Evolutionary conservation across 1,284 basidiomycete species (phyloP), one percentile per base, ranked within the genome.

Genomic region (Sphagnurus paluster): DNA sequence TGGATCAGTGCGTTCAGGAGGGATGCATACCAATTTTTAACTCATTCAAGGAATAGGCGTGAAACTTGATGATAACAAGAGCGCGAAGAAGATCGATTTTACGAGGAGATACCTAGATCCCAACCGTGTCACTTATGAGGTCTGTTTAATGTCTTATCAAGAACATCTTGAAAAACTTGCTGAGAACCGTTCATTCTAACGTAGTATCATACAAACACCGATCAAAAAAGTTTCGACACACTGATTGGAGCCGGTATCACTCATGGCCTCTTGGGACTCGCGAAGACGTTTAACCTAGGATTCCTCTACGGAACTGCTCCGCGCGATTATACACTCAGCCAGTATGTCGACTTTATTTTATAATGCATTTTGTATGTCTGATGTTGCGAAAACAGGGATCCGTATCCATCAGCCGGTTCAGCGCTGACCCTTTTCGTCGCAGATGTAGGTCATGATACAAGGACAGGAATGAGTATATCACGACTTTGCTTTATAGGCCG

Each of bases 81-180:
- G 68, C 45, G 70, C 54, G 16, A 66, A 71, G 51, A 76, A 79
- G 58, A 64, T 88, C 37, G 75, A 75, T 0, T 84, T 89, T 61
- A 77, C 74, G 30, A 72, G 87, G 29, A 75, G 87, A 20, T 90
- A 90, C 61, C 68, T 90, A 6, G 88, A 90, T 57, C 74, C 84
- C 19, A 90, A 90, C 57, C 78, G 79, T 29, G 76, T 85, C 20
- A 83, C 30, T 7, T 33, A 33, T 33, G 30, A 33, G 30, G 30
- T 33, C 14, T 6, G 30, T n/a, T 8, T 3, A 13, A 16, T 16
- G 14, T 3, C 3, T 33, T 14, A 11, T 5, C 29, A 5, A n/a
- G 13, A 33, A 14, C 13, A 3, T n/a, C n/a, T n/a, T n/a, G n/a
- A n/a, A n/a, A n/a, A n/a, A n/a, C n/a, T 13, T 33, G 13, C 30